Conservation (phyloP, 495 filamentous ascomycete genomes). For the Podospora conica region DNA sequence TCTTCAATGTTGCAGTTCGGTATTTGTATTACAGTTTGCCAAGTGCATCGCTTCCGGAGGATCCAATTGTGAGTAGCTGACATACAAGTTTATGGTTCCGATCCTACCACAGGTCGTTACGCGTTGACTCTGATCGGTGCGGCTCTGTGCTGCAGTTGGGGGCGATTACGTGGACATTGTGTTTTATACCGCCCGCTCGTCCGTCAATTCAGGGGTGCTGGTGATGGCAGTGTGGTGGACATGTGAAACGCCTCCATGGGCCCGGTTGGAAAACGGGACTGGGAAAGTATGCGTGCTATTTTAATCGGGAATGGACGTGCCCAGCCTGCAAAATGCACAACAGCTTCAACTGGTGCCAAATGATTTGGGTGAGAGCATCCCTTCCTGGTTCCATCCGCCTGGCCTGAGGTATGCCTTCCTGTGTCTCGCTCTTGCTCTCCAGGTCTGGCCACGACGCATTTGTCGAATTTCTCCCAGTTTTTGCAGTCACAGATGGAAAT, state of each 20-base stretch:
- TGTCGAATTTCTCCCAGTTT: too few relatives aligned
- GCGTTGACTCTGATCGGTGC: not conserved
- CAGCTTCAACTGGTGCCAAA: too few relatives aligned
- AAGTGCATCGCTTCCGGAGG: not conserved
- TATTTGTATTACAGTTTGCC: not conserved
- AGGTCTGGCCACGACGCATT: too few relatives aligned
- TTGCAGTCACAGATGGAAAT: too few relatives aligned
- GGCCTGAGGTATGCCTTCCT: too few relatives aligned
- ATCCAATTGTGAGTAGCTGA: not conserved
- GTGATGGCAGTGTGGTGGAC: not conserved
- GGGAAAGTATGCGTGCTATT: not conserved
- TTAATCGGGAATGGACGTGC: too few relatives aligned
- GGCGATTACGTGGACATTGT: not conserved
- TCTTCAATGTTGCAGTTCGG: not conserved
- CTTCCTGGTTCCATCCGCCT: not conserved
- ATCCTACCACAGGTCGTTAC: not conserved
- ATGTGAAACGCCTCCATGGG: not conserved
- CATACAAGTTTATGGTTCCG: not conserved
- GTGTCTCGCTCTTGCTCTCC: too few relatives aligned
- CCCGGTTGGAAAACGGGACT: not conserved
- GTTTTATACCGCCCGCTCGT: not conserved
- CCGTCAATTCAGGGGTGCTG: not conserved
- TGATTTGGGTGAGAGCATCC: too few relatives aligned
- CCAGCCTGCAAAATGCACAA: too few relatives aligned
- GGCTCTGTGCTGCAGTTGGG: not conserved